phyloP scores from a whole-genome alignment of 371 early-diverging fungal genomes.

The Mucor velutinosus region DNA sequence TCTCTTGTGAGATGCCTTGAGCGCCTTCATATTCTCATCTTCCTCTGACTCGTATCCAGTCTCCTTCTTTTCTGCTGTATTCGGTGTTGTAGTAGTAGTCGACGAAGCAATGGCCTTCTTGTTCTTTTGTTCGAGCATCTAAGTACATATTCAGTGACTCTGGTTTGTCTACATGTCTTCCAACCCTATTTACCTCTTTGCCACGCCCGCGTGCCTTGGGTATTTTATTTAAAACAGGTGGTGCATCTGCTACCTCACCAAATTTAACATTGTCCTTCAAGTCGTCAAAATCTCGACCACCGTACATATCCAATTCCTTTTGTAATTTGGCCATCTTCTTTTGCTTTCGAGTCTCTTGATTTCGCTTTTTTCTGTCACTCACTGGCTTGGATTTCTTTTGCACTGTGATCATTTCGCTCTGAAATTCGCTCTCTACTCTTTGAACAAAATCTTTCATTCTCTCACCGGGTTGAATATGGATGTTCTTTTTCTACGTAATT shows the following conservation, averaged over 20 bases:
- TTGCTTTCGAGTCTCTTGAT: constrained; percentile 47
- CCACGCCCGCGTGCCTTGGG: constrained; percentile 53
- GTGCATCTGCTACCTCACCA: constrained; percentile 63
- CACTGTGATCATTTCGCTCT: constrained; percentile 27
- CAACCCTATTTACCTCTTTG: constrained; percentile 32
- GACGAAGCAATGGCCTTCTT: constrained; percentile 18
- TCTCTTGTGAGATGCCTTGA: constrained; percentile 51
- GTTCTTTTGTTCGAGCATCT: constrained; percentile 32
- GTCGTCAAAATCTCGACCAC: constrained; percentile 56
- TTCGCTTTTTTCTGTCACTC: constrained; percentile 40
- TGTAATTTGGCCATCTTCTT: constrained; percentile 43
- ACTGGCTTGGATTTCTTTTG: constrained; percentile 35
- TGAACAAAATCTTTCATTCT: constrained; percentile 39
- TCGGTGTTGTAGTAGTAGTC: neutral
- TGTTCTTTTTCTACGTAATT: constrained; percentile 14
- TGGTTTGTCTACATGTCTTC: neutral
- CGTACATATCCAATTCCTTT: constrained; percentile 34
- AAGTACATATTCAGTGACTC: neutral
- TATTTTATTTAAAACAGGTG: constrained; percentile 49
- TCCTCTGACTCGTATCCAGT: constrained; percentile 44
- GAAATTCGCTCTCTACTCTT: constrained; percentile 45
- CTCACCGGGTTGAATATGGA: constrained; percentile 48
- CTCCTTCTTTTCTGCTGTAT: constrained; percentile 18
- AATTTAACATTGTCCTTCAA: constrained; percentile 57
- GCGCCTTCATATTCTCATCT: constrained; percentile 49